Evolutionary conservation across 192 early-diverging fungal species (phyloP).

Genomic region (Allomyces javanicus): DNA sequence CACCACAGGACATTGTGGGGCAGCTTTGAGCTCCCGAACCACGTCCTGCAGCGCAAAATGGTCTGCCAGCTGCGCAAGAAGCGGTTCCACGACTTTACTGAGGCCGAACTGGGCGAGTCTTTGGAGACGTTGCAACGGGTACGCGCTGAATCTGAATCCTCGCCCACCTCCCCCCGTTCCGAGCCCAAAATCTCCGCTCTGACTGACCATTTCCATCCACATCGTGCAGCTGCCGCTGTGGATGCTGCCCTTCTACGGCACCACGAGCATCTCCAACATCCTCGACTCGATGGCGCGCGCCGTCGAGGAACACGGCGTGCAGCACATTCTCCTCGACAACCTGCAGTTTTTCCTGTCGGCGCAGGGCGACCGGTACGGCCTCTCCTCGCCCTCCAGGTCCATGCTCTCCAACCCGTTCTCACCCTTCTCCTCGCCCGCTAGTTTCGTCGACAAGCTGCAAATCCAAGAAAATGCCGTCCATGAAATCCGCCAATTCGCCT

Average conservation of each 20-base stretch:
- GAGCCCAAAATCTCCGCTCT: not conserved
- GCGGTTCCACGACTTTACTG: conserved; percentile 20
- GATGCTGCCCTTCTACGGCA: conserved; percentile 54
- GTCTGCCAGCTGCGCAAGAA: conserved; percentile 38
- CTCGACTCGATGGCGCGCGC: conserved; percentile 43
- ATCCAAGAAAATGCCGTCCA: conserved; percentile 44
- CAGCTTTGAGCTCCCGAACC: conserved; percentile 55
- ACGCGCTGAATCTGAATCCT: not conserved
- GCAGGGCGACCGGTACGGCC: conserved; percentile 16
- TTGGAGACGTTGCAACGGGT: conserved; percentile 42
- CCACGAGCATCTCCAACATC: conserved; percentile 41
- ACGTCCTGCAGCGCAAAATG: conserved; percentile 44
- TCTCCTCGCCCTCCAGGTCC: not conserved
- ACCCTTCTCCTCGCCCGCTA: not conserved
- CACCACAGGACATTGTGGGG: conserved; percentile 23
- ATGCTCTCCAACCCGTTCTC: not conserved
- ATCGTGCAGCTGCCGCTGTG: conserved; percentile 35
- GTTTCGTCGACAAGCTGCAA: conserved; percentile 39
- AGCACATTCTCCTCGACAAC: conserved; percentile 51
- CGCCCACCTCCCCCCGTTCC: not conserved
- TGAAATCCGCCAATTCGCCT: conserved; percentile 41
- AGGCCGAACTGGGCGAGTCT: conserved; percentile 31
- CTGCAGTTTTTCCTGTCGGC: conserved; percentile 56
- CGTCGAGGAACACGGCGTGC: conserved; percentile 46
- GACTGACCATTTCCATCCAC: not conserved